Base-by-base conservation (phyloP, 2,329 filamentous ascomycete genomes). In the Pyrenochaeta sp. region DNA sequence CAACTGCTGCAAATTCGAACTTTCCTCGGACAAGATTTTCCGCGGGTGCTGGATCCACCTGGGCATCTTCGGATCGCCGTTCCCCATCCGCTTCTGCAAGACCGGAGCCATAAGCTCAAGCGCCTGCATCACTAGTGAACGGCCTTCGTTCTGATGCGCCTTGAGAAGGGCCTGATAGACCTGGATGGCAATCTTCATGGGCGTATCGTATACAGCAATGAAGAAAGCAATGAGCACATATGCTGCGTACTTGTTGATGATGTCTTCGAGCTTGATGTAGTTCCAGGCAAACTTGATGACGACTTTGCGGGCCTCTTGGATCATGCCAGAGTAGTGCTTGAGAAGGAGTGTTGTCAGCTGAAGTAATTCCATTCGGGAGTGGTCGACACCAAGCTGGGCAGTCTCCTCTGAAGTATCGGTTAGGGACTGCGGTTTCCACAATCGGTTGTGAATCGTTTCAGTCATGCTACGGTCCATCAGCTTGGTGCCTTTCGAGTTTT, bases 211-310 rank as follows among this genome's bases (percentile, higher is more conserved):
- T 64, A 96, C 91, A 0, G 92, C 92, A 69, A 99, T 97, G 80
- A 99, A 99, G 78, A 97, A 99, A 2, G 92, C 93, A 60, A 99
- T 96, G 5, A 99, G 88, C 5, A 97, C 94, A 71, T 99, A 99
- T 2, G 95, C 93, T 0, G 94, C 95, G 76, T 98, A 95, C 78
- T 99, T 99, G 82, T 98, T 99, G 81, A 99, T 97, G 56, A 97
- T 91, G 77, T 99, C 95, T 72, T 99, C 96, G n/a, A 99, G 86
- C 62, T 74, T 73, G 70, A 99, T 99, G 74, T 97, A 98, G 19
- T 93, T 97, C 95, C 95, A 99, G 2, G 93, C 93, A 78, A 98
- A 99, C 79, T 97, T 98, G 73, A 99, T 99, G 61, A 99, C 94
- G 64, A 99, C 95, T 78, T 99, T 99, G 37, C 96, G 89, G 2